A percentile compares a stretch with the other conserved stretches of the same genome.
phyloP scores from a whole-genome alignment of 2,329 filamentous ascomycete species.

The Amylocarpus encephaloides region DNA sequence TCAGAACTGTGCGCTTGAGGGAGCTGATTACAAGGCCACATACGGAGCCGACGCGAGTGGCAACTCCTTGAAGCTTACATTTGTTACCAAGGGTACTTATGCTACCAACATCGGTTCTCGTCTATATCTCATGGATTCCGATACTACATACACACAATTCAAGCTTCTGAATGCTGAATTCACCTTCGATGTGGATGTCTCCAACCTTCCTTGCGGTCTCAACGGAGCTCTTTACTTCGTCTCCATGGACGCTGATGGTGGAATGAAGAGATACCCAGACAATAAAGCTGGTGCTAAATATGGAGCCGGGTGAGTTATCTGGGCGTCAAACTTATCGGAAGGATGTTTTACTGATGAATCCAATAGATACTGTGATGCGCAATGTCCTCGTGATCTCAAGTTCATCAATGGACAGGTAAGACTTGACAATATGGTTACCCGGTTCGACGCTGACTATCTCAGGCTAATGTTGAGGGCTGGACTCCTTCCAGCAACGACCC shows the following conservation, averaged over 20 bases:
- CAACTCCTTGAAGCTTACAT: conserved; percentile 47
- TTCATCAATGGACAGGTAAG: conserved; percentile 47
- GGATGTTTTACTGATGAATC: no score
- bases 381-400: conserved; percentile 47
- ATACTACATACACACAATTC: conserved; percentile 59
- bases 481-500: conserved; percentile 39
- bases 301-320: conserved; percentile 42
- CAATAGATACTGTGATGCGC: conserved; percentile 50
- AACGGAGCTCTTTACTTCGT: conserved; percentile 66
- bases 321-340: no score
- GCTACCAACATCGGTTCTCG: conserved; percentile 46
- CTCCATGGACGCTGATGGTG: conserved; percentile 58
- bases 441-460: not conserved
- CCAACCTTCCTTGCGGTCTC: conserved; percentile 61
- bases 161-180: conserved; percentile 61
- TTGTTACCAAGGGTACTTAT: conserved; percentile 43
- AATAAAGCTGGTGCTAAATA: conserved; percentile 54
- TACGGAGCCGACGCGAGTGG: conserved; percentile 49
- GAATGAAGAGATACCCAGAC: conserved; percentile 41
- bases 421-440: not conserved
- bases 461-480: conserved; percentile 50
- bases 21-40: conserved; percentile 44
- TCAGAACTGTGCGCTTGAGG: conserved; percentile 45
- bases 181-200: conserved; percentile 67
- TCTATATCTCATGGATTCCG: conserved; percentile 53